Evolutionary conservation across 805 yeast genomes (phyloP).

Genomic region (Spathaspora hagerdaliae): DNA sequence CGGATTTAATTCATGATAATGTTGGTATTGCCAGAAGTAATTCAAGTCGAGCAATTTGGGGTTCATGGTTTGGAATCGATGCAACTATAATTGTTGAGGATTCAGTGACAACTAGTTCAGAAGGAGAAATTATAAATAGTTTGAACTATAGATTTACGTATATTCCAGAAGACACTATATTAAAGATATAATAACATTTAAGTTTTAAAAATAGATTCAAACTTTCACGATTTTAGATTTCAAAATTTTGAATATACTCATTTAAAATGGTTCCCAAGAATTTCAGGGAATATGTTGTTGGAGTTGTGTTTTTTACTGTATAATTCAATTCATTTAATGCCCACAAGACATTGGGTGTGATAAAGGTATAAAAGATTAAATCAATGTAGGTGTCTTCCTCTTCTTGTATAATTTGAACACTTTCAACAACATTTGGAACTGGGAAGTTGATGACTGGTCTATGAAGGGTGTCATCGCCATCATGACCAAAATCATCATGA

Average conservation of each 20-base stretch:
- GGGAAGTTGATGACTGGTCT: slow-evolving; percentile 54
- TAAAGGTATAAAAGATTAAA: slow-evolving; percentile 75
- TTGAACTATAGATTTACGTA: slow-evolving; percentile 65
- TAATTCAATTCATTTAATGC: slow-evolving; percentile 29
- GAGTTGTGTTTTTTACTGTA: slow-evolving; percentile 10
- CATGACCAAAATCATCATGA: slow-evolving; percentile 74
- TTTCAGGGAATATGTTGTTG: slow-evolving; percentile 24
- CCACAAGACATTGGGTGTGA: slow-evolving; percentile 35
- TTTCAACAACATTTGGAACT: slow-evolving; percentile 77
- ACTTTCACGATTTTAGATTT: slow-evolving; percentile 9
- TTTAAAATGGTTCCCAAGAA: slow-evolving; percentile 33
- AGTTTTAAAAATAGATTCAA: not conserved
- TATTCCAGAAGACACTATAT: slow-evolving; percentile 50
- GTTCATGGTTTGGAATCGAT: slow-evolving; percentile 68
- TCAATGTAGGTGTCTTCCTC: slow-evolving; percentile 43
- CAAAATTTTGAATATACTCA: slow-evolving; percentile 21
- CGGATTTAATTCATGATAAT: slow-evolving; percentile 41
- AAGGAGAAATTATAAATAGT: slow-evolving; percentile 49
- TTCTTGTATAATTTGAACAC: slow-evolving; percentile 31
- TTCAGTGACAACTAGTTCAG: slow-evolving; percentile 26
- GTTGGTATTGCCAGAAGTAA: slow-evolving; percentile 1
- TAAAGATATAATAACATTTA: slow-evolving; percentile 10
- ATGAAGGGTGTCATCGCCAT: slow-evolving; percentile 82
- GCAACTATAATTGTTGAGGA: slow-evolving; percentile 60
- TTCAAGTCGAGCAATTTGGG: slow-evolving; percentile 52